Evolutionary conservation across 345 rosid genomes (phyloP).

Genomic region (Erysimum cheiranthoides): DNA sequence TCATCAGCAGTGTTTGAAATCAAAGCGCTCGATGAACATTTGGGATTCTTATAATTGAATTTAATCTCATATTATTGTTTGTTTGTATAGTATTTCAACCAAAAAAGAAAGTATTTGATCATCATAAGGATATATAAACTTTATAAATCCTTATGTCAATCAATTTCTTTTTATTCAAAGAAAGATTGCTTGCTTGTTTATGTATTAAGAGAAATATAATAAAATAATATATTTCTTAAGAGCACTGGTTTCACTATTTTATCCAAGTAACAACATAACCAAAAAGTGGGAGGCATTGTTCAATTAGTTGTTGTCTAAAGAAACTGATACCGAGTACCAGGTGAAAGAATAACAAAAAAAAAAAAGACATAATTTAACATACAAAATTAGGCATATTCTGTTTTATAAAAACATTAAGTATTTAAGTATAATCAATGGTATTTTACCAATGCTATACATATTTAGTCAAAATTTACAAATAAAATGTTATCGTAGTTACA

Average conservation of each 20-base stretch:
- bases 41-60: conserved; percentile 26
- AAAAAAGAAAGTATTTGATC: conserved; percentile 24
- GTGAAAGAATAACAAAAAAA: background rate
- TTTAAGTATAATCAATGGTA: background rate
- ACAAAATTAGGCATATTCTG: background rate
- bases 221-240: conserved; percentile 34
- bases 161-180: conserved; percentile 29
- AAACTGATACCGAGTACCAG: no score
- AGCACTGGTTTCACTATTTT: background rate
- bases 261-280: background rate
- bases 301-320: no score
- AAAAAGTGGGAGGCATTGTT: no score
- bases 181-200: conserved; percentile 29
- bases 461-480: no score
- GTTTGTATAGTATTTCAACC: conserved; percentile 38
- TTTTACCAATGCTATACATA: background rate
- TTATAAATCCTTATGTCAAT: conserved; percentile 33
- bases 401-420: no score
- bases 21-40: background rate
- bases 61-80: conserved; percentile 30
- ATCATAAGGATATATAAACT: conserved; percentile 24
- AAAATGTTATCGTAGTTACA: no score
- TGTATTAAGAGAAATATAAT: conserved; percentile 31
- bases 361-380: background rate
- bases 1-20: conserved; percentile 62